Evolutionary conservation across 768 basidiomycete species (phyloP).

Genomic region (Lactarius indigo): DNA sequence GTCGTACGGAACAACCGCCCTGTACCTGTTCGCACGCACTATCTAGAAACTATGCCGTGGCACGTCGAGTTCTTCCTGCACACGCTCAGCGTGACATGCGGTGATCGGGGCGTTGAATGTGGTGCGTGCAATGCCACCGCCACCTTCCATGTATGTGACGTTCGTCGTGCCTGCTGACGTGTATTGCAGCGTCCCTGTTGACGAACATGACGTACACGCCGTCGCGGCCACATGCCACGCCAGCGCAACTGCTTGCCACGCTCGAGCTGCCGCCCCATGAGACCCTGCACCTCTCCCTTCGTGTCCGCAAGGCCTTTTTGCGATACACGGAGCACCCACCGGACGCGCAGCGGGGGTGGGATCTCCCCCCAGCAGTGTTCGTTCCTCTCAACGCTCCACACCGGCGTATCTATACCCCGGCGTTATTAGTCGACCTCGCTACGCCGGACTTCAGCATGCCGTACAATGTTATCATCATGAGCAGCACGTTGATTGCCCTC

Average conservation of each 20-base stretch:
- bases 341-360: conserved; percentile 94
- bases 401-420: conserved; percentile 68
- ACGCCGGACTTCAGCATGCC: conserved; percentile 99
- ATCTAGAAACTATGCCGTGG: conserved; percentile 94
- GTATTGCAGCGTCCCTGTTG: conserved; percentile 54
- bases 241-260: conserved; percentile 71
- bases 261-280: conserved; percentile 67
- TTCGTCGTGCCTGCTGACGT: conserved; percentile 1
- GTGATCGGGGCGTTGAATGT: conserved; percentile 39
- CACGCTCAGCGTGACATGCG: conserved; percentile 54
- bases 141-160: neutral
- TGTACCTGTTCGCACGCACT: conserved; percentile 48
- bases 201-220: conserved; percentile 64
- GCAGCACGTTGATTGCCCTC: conserved; percentile 84
- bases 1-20: conserved; percentile 58
- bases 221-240: conserved; percentile 63
- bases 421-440: conserved; percentile 88
- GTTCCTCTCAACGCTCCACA: conserved; percentile 36
- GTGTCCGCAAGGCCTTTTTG: conserved; percentile 79
- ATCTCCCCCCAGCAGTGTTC: conserved; percentile 83
- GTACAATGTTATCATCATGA: conserved; percentile 98
- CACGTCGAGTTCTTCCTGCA: conserved; percentile 85
- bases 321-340: conserved; percentile 95
- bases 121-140: conserved; percentile 36
- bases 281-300: conserved; percentile 63